These are phyloP conservation scores for Ophiognomonia clavigignenti-juglandacearum DNA, from an alignment of 2,329 filamentous ascomycete genomes.

Conservation along the genomic window DNA sequence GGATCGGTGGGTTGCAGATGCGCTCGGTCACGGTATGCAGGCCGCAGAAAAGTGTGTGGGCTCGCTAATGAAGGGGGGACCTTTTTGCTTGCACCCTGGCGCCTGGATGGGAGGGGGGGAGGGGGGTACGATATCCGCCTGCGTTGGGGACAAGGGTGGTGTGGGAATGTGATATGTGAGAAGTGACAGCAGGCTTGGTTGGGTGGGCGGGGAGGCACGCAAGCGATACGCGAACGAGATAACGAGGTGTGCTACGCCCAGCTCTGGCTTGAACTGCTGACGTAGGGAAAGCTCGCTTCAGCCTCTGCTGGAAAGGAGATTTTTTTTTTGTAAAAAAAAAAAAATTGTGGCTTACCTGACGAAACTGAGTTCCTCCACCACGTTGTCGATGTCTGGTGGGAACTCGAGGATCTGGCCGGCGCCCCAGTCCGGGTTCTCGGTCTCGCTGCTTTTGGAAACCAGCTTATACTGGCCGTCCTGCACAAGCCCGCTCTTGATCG, in stretches of 20 bases:
- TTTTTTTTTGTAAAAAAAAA: too few relatives aligned
- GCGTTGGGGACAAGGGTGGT: neutral
- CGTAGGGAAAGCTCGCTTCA: too few relatives aligned
- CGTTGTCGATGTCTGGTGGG: slow-evolving; percentile 30
- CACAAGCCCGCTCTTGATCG: slow-evolving; percentile 38
- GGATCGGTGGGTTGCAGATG: neutral
- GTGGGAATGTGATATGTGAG: neutral
- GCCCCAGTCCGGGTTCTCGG: slow-evolving; percentile 62
- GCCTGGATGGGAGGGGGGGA: too few relatives aligned
- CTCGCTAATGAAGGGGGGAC: neutral
- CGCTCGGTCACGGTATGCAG: neutral
- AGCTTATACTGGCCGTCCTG: slow-evolving; percentile 57
- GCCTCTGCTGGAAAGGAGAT: too few relatives aligned
- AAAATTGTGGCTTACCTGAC: slow-evolving; percentile 65
- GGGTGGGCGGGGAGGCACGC: too few relatives aligned
- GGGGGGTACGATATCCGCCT: neutral
- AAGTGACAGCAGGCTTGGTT: too few relatives aligned
- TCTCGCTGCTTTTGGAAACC: slow-evolving; percentile 49
- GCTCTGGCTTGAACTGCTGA: too few relatives aligned
- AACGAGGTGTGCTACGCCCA: too few relatives aligned
- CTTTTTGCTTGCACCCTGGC: too few relatives aligned
- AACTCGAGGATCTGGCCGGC: slow-evolving; percentile 53
- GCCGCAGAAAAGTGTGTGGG: neutral
- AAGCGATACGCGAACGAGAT: too few relatives aligned
- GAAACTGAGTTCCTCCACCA: slow-evolving; percentile 68